Conservation (phyloP, 768 basidiomycete species). For the Paxillus ammoniavirescens region DNA sequence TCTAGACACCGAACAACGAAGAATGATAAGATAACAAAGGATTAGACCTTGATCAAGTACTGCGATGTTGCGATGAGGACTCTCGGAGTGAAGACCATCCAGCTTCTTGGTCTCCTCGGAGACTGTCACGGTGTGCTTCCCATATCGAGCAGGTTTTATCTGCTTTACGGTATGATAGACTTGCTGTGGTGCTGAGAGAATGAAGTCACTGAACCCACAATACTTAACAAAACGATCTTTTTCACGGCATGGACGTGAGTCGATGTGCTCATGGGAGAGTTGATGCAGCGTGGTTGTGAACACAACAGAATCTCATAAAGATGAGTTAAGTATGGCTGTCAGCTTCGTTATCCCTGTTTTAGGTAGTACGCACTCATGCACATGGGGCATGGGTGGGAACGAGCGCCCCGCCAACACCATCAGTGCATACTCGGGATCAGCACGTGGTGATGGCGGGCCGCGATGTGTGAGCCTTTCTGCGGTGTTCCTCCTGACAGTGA, state of each 20-base stretch:
- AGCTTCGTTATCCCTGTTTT: not conserved
- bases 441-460: not conserved
- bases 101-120: slow-evolving; percentile 21
- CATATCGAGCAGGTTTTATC: slow-evolving; percentile 2
- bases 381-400: too few species aligned
- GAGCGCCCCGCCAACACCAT: not conserved
- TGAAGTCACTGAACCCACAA: not conserved
- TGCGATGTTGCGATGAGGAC: not conserved
- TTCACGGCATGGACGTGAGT: not conserved
- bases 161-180: slow-evolving; percentile 4
- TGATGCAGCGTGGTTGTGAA: not conserved
- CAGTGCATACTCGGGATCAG: not conserved
- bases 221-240: not conserved
- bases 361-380: too few species aligned
- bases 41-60: slow-evolving; percentile 11
- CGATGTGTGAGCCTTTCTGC: not conserved
- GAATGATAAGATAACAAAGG: slow-evolving; percentile 25
- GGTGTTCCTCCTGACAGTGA: not conserved
- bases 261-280: not conserved
- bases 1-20: slow-evolving; percentile 9
- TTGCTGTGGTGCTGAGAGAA: not conserved
- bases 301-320: not conserved
- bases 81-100: not conserved
- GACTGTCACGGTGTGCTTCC: not conserved
- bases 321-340: not conserved